Conservation (phyloP, 192 early-diverging fungal genomes). For the Pecoramyces ruminantium region DNA sequence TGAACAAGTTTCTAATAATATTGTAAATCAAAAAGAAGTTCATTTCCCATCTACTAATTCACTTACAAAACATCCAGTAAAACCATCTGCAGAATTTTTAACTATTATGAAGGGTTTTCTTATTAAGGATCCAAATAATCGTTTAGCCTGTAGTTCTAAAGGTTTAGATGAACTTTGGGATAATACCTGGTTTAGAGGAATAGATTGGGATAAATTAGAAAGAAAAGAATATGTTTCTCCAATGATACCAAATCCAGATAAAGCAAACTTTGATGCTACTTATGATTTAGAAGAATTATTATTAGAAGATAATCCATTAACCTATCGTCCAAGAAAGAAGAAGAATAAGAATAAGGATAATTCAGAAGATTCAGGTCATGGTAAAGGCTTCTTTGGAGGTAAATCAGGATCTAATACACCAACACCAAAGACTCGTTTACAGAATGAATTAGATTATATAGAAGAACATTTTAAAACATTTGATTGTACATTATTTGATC, state of each 20-base stretch:
- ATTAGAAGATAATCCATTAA: constrained; percentile 85
- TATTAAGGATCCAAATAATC: constrained; percentile 46
- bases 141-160: constrained; percentile 54
- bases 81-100: neutral
- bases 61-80: neutral
- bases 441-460: neutral
- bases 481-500: neutral
- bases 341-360: neutral
- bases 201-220: constrained; percentile 64
- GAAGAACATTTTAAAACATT: neutral
- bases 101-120: constrained; percentile 27
- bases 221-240: constrained; percentile 53
- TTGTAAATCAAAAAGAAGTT: constrained; percentile 20
- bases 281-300: constrained; percentile 91
- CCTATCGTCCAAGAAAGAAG: constrained; percentile 48
- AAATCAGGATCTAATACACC: neutral
- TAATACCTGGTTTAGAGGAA: constrained; percentile 63
- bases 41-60: constrained; percentile 30
- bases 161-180: constrained; percentile 48
- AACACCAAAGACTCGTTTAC: neutral
- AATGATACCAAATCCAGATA: constrained; percentile 67
- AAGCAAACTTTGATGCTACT: constrained; percentile 88
- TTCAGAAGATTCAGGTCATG: neutral
- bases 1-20: constrained; percentile 45
- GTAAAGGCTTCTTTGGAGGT: neutral